Conservation (phyloP, 2,329 filamentous ascomycete genomes). For the Beauveria caledonica region DNA sequence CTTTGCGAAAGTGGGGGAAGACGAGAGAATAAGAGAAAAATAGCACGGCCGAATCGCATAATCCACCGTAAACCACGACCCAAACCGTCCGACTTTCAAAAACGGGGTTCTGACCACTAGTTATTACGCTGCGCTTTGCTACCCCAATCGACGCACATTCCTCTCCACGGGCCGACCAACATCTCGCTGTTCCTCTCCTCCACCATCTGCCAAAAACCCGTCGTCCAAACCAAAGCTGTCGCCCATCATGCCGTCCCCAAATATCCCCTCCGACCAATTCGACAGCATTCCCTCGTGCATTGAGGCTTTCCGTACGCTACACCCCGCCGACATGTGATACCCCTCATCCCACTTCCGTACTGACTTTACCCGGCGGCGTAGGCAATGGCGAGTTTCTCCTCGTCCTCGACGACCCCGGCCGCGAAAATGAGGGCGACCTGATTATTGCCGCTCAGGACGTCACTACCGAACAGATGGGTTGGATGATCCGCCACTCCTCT, state of each 20-base stretch:
- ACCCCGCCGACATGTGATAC: conserved; percentile 2
- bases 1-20: conserved; percentile 2
- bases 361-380: conserved; percentile 23
- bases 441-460: conserved; percentile 85
- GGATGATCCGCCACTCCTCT: conserved; percentile 85
- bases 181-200: not conserved
- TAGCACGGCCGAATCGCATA: not conserved
- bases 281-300: conserved; percentile 58
- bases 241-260: conserved; percentile 40
- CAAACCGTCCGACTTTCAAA: not conserved
- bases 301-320: conserved; percentile 51
- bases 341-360: not conserved
- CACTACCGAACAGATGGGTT: conserved; percentile 86
- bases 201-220: not conserved
- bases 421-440: conserved; percentile 97
- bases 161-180: not conserved
- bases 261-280: conserved; percentile 46
- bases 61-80: not conserved
- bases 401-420: conserved; percentile 82
- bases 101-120: not conserved
- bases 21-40: not conserved
- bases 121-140: not conserved
- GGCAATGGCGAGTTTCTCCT: conserved; percentile 86
- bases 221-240: not conserved
- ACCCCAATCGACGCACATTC: not conserved